A percentile compares a stretch with the other conserved stretches of the same genome.
These are phyloP conservation scores for Debaryomyces prosopidis DNA, from an alignment of 805 yeast genomes.

Conservation along the genomic window DNA sequence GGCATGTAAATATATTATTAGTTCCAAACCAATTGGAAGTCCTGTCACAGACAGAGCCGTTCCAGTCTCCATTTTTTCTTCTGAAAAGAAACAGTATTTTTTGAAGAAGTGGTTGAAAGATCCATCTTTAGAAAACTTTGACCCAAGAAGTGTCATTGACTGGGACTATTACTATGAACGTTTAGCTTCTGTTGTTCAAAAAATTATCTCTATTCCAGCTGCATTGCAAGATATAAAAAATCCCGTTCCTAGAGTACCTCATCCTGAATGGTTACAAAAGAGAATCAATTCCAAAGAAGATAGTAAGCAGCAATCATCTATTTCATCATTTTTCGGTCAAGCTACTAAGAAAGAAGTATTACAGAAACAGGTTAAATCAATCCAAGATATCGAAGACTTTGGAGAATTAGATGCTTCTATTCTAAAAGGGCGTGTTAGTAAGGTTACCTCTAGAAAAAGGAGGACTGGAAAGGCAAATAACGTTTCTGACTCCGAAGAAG, in stretches of 20 bases:
- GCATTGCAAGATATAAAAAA: constrained; percentile 84
- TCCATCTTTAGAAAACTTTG: constrained; percentile 72
- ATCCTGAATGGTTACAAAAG: constrained; percentile 89
- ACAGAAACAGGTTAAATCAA: constrained; percentile 35
- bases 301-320: constrained; percentile 67
- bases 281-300: constrained; percentile 62
- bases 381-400: constrained; percentile 76
- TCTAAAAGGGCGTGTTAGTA: constrained; percentile 39
- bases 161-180: constrained; percentile 94
- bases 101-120: constrained; percentile 87
- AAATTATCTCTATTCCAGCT: constrained; percentile 95
- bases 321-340: constrained; percentile 56
- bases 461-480: constrained; percentile 22
- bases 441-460: constrained; percentile 51
- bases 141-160: constrained; percentile 85
- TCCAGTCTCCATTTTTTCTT: constrained; percentile 93
- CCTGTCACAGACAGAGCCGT: constrained; percentile 96
- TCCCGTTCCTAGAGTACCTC: constrained; percentile 92
- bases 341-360: constrained; percentile 42
- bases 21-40: constrained; percentile 76
- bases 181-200: constrained; percentile 88
- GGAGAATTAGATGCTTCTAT: constrained; percentile 37
- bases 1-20: constrained; percentile 90
- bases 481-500: constrained; percentile 35
- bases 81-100: constrained; percentile 78